phyloP scores from a whole-genome alignment of 768 basidiomycete species.

The Mycena kentingensis region DNA sequence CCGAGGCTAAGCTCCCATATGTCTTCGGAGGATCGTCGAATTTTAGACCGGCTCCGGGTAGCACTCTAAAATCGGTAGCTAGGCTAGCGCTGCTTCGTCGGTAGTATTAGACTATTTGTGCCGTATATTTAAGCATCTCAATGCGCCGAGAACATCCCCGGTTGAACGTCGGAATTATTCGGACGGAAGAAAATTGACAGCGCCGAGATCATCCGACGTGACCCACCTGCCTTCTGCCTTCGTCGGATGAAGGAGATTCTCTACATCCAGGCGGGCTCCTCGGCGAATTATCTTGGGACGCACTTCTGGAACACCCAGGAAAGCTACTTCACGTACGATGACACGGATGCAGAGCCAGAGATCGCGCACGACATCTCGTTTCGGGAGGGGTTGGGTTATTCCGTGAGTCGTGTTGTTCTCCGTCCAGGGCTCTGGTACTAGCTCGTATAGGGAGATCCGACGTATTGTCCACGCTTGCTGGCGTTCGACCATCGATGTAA shows the following conservation, averaged over 20 bases:
- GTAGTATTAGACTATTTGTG: conserved; percentile 4
- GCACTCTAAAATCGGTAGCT: conserved; percentile 38
- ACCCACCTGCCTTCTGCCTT: not conserved
- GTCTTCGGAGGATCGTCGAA: conserved; percentile 61
- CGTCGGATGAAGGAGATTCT: conserved; percentile 71
- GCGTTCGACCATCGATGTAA: conserved; percentile 69
- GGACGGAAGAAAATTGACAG: not conserved
- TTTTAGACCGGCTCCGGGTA: conserved; percentile 57
- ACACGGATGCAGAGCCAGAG: conserved; percentile 35
- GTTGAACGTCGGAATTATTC: not conserved
- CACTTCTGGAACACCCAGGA: conserved; percentile 87
- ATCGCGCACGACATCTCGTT: conserved; percentile 65
- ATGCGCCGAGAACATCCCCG: not conserved
- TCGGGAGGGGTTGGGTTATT: conserved; percentile 59
- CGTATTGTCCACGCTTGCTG: conserved; percentile 63
- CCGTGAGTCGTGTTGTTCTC: not conserved
- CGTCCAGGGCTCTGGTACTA: conserved; percentile 2
- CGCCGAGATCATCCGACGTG: not conserved
- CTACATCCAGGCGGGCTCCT: conserved; percentile 71
- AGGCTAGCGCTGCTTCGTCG: conserved; percentile 20
- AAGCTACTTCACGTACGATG: conserved; percentile 58
- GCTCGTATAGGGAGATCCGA: conserved; percentile 43
- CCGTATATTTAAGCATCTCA: not conserved
- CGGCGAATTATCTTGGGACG: conserved; percentile 69
- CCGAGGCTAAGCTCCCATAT: too few species aligned